Percentiles rank a stretch among this genome's conserved stretches.
These are phyloP conservation scores for Cystobasidium onofrii DNA, from an alignment of 768 basidiomycete species.

Conservation along the genomic window DNA sequence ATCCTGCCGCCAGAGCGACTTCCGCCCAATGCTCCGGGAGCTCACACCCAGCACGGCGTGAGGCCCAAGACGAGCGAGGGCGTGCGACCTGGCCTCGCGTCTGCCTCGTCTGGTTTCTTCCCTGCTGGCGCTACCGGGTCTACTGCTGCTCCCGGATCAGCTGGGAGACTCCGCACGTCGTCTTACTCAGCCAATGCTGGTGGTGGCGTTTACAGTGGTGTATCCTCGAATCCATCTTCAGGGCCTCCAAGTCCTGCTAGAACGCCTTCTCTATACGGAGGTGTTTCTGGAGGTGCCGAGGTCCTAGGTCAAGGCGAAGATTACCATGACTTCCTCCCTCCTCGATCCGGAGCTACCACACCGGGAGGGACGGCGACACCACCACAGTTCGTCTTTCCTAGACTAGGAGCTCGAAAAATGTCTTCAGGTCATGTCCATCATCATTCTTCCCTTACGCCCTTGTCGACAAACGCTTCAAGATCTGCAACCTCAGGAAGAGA, in stretches of 20 bases:
- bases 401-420: slow-evolving; percentile 6
- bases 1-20: not conserved
- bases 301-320: slow-evolving; percentile 26
- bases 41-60: not conserved
- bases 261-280: not conserved
- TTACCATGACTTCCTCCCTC: slow-evolving; percentile 30
- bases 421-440: slow-evolving; percentile 2
- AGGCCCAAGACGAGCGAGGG: not conserved
- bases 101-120: not conserved
- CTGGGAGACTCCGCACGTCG: not conserved
- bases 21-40: not conserved
- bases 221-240: not conserved
- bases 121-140: not conserved
- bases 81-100: not conserved
- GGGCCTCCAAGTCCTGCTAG: slow-evolving; percentile 1
- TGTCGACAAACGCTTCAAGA: not conserved
- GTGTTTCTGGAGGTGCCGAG: not conserved
- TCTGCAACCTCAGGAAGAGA: slow-evolving; percentile 14
- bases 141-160: not conserved
- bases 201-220: not conserved
- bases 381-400: slow-evolving; percentile 42
- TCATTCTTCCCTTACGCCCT: slow-evolving; percentile 1
- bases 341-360: slow-evolving; percentile 4
- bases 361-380: slow-evolving; percentile 39
- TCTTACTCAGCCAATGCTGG: not conserved